Evolutionary conservation across 805 yeast genomes (phyloP), one percentile per base, ranked within the genome.

Genomic region (Kodamaea laetipori): DNA sequence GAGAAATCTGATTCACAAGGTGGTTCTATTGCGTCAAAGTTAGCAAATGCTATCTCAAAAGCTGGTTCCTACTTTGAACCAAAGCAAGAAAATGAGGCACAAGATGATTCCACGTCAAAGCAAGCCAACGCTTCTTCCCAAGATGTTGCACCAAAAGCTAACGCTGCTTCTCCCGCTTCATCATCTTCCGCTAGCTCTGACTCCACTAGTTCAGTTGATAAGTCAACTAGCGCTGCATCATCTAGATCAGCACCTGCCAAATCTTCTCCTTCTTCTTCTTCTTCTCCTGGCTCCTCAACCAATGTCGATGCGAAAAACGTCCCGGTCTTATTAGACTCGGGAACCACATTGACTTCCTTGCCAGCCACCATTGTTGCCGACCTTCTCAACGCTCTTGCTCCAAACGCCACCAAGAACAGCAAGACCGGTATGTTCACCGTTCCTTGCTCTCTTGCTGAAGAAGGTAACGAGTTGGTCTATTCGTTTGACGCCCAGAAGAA

Each of bases 291-390:
- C 12, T 19, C 25, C 46, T n/a, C 37, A 19, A 17, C 33, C 23
- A 39, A 18, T 13, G 24, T 48, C 42, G 17, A 31, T 32, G 24
- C 30, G 12, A 34, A 36, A 30, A 53, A 49, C 28, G 58, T 56
- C 16, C 67, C 76, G 2, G 79, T 73, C 3, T 47, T 78, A 6
- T 57, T 82, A 31, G 86, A 82, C 58, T 73, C 82, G 3, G 86
- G 86, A 32, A 73, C 84, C 9, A 77, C 86, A 11, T 57, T 75
- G 36, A 58, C 77, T 9, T 67, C 66, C 45, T 59, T 76, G 4
- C 84, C 84, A 9, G 33, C 39, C 2, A 41, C 39, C 5, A 26
- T 54, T 11, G 38, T 46, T 16, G 26, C 35, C 19, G 18, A 27
- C 6, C 11, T 54, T 16, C 32, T 39, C 25, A 19, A 37, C 18